phyloP scores from a whole-genome alignment of 495 filamentous ascomycete species.

The Penicillium salamii region DNA sequence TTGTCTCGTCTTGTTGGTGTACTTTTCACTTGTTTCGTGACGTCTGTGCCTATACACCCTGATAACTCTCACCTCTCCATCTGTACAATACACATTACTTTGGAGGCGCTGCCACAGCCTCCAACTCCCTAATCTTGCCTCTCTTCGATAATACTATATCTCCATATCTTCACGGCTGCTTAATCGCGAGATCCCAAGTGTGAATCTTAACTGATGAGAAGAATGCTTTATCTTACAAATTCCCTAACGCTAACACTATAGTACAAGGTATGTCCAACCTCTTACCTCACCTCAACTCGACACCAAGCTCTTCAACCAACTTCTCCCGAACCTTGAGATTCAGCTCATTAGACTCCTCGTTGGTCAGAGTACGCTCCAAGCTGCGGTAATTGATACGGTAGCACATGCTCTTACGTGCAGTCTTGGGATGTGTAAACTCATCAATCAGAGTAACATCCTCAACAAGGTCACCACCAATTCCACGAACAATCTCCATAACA shows the following conservation, averaged over 20 bases:
- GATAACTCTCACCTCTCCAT: slow-evolving; percentile 36
- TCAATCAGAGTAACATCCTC: slow-evolving; percentile 84
- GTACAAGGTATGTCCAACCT: slow-evolving; percentile 13
- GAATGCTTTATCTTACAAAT: slow-evolving; percentile 20
- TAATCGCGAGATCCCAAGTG: background rate
- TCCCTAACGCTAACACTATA: slow-evolving; percentile 7
- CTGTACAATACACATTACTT: slow-evolving; percentile 33
- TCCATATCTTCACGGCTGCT: background rate
- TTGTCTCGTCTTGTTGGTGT: slow-evolving; percentile 28
- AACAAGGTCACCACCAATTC: slow-evolving; percentile 73
- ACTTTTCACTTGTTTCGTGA: slow-evolving; percentile 20
- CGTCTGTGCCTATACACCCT: slow-evolving; percentile 15
- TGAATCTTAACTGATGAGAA: slow-evolving; percentile 1
- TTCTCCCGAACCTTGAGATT: slow-evolving; percentile 62
- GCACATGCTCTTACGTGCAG: slow-evolving; percentile 76
- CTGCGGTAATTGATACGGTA: slow-evolving; percentile 92
- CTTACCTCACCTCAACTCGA: slow-evolving; percentile 73
- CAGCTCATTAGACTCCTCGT: slow-evolving; percentile 69
- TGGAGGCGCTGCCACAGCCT: slow-evolving; percentile 7
- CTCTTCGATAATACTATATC: background rate
- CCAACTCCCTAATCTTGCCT: slow-evolving; percentile 1
- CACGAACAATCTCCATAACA: slow-evolving; percentile 88
- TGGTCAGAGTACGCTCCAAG: slow-evolving; percentile 83
- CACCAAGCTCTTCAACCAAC: slow-evolving; percentile 66
- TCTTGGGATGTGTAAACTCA: slow-evolving; percentile 87